Base-by-base conservation (phyloP, 306 rosid species). In the Phaseolus lunatus region DNA sequence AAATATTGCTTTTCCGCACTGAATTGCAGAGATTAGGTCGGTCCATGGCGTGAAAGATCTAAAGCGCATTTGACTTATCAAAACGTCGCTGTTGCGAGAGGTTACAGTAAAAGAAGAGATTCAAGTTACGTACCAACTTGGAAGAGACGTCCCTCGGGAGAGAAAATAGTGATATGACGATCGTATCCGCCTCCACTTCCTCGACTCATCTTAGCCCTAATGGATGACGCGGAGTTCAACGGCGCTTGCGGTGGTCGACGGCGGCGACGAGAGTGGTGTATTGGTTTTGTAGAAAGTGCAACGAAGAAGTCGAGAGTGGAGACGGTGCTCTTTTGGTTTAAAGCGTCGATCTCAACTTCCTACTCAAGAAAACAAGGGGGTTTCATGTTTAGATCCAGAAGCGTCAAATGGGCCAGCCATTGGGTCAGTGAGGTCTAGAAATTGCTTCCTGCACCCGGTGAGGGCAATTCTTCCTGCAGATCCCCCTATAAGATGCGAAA, bases 101-200 rank as follows among this genome's bases (percentile, higher is more conserved):
- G 52, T 24, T 2, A 20, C 6, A 44, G 44, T 49, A 26, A 52
- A 43, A 52, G 63, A 10, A 72, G 16, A 64, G 45, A 71, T 22
- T 9, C 19, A 49, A 29, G 23, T 45, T 0, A 43, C 87, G 35
- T 78, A 90, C 94, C 91, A 1, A 84, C 85, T 86, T 87, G 99
- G 67, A 96, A 96, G 45, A 96, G 91, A 67, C 99, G 99, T 3
- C 99, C 99, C 69, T 96, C 99, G 0, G 99, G 99, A 9, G 99
- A 96, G 94, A 95, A 96, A 64, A 96, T 96, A 16, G 99, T 96
- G 81, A 96, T 96, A 80, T 96, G 99, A 50, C 99, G 98, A 58
- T 96, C 98, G 44, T 96, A 96, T 16, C 99, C 98, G 10, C 97
- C 99, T 81, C 99, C 99, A 39, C 99, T 96, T 69, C 98, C 94